Evolutionary conservation across 2,329 filamentous ascomycete species (phyloP), one percentile per base, ranked within the genome.

Genomic region (Colletotrichum sp.): DNA sequence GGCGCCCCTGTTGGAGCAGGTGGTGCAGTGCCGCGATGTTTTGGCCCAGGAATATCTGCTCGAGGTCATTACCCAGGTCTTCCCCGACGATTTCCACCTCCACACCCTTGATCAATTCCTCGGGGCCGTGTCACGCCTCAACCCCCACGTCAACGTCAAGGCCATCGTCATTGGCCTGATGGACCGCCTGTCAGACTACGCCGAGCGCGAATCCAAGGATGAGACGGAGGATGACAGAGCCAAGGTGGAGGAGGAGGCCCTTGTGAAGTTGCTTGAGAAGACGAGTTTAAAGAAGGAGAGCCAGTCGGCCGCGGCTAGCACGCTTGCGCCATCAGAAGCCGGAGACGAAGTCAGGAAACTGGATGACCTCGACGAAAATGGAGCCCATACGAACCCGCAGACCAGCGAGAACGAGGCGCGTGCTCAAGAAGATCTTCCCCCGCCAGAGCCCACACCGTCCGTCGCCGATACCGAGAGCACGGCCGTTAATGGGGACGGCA

Each of bases 61-160:
- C 66, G 97, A 99, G 90, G 97, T 99, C 78, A 98, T 99, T 79
- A 99, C 96, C 7, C 98, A 99, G 85, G 97, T 99, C 68, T 99
- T 99, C 88, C 97, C 97, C 1, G 97, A 99, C 86, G 97, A 99
- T 83, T 99, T 96, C 84, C 98, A 99, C 85, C 92, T 99, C 26
- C 96, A 99, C 83, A 99, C 97, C 0, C 91, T 99, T 36, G 97
- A 99, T 82, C 94, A 98, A 83, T 95, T 99, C 84, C 92, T 99
- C 39, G 97, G 94, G 10, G 97, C 97, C 8, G 98, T 98, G 39
- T 95, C 96, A 16, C 91, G 96, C 74, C 89, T 99, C 49, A 98
- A 99, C 81, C 97, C 96, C 1, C 95, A 99, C 82, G 97, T 99
- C 81, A 98, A 99, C 80, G 93, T 99, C 86, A 99, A 99, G 87